These are phyloP conservation scores for Daldinia concentrica DNA, from an alignment of 495 filamentous ascomycete genomes.

Conservation along the genomic window DNA sequence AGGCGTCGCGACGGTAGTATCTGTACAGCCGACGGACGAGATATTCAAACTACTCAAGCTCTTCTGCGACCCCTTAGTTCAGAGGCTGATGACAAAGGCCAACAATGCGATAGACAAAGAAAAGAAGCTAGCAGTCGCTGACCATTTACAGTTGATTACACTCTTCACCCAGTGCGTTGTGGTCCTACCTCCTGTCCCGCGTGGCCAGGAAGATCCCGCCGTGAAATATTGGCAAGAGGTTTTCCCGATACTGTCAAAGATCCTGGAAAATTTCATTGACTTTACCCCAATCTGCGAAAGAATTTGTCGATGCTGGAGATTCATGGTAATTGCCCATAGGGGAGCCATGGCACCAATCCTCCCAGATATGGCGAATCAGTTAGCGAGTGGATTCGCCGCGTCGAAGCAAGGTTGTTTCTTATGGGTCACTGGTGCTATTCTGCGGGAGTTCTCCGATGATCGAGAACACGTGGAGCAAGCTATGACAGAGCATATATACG, in stretches of 20 bases:
- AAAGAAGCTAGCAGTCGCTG: conserved; percentile 82
- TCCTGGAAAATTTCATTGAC: conserved; percentile 83
- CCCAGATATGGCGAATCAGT: conserved; percentile 83
- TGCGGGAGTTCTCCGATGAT: conserved; percentile 93
- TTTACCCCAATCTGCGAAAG: conserved; percentile 91
- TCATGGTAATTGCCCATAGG: conserved; percentile 95
- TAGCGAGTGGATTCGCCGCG: conserved; percentile 81
- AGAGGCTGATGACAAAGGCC: conserved; percentile 84
- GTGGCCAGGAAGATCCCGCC: conserved; percentile 81
- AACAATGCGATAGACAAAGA: conserved; percentile 84
- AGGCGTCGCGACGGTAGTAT: conserved; percentile 89
- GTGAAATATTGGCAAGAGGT: conserved; percentile 97
- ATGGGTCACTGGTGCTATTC: conserved; percentile 94
- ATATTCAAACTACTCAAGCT: conserved; percentile 85
- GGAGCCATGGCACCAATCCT: conserved; percentile 87
- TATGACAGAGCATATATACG: conserved; percentile 90
- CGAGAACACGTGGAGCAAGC: conserved; percentile 80
- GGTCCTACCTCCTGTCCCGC: conserved; percentile 73
- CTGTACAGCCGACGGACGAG: conserved; percentile 81
- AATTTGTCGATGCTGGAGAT: conserved; percentile 92
- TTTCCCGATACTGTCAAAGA: conserved; percentile 82
- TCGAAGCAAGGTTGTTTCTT: conserved; percentile 96
- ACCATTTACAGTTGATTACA: conserved; percentile 90
- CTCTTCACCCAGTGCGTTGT: conserved; percentile 83
- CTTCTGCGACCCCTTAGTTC: conserved; percentile 92